Conservation (phyloP, 345 rosid genomes). For the Arabidopsis thaliana region TAIR10.1 NC_003071.7:9016001-9016500, state of each 20-base stretch:
- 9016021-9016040: conserved; percentile 35
- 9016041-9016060: conserved; percentile 94
- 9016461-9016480: conserved; percentile 2
- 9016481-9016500: conserved; percentile 7
- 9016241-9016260: conserved; percentile 72
- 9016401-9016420: conserved; percentile 28
- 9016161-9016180: neutral
- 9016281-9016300: conserved; percentile 96
- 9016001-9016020: conserved; percentile 9
- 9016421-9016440: conserved; percentile 25
- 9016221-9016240: conserved; percentile 26
- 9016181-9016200: conserved; percentile 1
- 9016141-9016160: conserved; percentile 58
- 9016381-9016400: neutral
- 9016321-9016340: conserved; percentile 75
- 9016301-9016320: conserved; percentile 95
- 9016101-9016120: conserved; percentile 94
- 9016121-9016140: conserved; percentile 89
- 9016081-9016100: conserved; percentile 93
- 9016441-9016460: conserved; percentile 3
- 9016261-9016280: conserved; percentile 92
- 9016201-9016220: neutral
- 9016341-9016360: conserved; percentile 16
- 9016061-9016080: conserved; percentile 89
- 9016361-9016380: conserved; percentile 11